phyloP scores from a whole-genome alignment of 768 basidiomycete species.

The Lepiota brunneoincarnata region DNA sequence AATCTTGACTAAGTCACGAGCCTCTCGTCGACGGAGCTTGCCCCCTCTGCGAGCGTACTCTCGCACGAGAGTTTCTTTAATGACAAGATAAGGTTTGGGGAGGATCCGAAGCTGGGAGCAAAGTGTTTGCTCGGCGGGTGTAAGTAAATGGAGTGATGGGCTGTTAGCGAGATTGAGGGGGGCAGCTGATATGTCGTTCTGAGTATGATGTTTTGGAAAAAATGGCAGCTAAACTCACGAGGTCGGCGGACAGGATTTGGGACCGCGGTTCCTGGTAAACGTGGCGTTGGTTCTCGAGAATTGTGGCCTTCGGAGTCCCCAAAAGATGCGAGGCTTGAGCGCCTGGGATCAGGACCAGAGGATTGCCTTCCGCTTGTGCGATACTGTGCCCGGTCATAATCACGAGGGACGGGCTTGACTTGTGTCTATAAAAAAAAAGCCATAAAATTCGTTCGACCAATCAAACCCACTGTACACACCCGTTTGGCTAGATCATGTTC shows the following conservation, averaged over 20 bases:
- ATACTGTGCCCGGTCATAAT: slow-evolving; percentile 49
- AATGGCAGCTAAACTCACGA: slow-evolving; percentile 30
- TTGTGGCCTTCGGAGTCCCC: slow-evolving; percentile 51
- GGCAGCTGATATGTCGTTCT: slow-evolving; percentile 28
- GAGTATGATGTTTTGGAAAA: not conserved
- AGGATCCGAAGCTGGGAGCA: slow-evolving; percentile 89
- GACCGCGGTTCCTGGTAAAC: slow-evolving; percentile 32
- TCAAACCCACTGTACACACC: slow-evolving; percentile 40
- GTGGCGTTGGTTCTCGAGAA: slow-evolving; percentile 64
- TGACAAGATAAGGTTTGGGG: slow-evolving; percentile 91
- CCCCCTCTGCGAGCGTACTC: slow-evolving; percentile 91
- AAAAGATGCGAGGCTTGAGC: slow-evolving; percentile 36
- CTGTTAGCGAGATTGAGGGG: slow-evolving; percentile 91
- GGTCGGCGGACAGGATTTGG: slow-evolving; percentile 39
- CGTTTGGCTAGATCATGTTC: slow-evolving; percentile 71
- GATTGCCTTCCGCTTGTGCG: slow-evolving; percentile 52
- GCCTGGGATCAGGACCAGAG: slow-evolving; percentile 51
- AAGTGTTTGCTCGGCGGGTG: slow-evolving; percentile 80
- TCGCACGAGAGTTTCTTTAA: slow-evolving; percentile 92
- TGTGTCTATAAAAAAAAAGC: slow-evolving; percentile 43
- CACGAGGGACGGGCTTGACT: slow-evolving; percentile 59
- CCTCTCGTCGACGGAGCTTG: slow-evolving; percentile 83
- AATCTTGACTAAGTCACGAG: slow-evolving; percentile 87
- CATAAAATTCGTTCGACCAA: slow-evolving; percentile 4
- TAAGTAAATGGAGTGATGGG: slow-evolving; percentile 86